A percentile compares a stretch with the other conserved stretches of the same genome.
Evolutionary conservation across 1,139 yeast species (phyloP).

Genomic region (Candida smagusa): DNA sequence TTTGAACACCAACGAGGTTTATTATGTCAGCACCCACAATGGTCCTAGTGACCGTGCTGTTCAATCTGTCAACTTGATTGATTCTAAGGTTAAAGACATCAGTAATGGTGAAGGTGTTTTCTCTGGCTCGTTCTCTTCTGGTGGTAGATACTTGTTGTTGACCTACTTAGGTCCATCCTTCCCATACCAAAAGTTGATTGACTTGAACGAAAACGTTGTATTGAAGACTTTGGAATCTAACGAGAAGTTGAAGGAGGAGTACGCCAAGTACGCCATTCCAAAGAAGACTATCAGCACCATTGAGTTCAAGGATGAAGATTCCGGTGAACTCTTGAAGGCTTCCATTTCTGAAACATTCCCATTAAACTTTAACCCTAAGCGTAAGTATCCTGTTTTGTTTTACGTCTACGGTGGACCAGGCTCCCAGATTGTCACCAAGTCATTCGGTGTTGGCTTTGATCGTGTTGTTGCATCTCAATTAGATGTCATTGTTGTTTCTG

Average conservation of each 20-base stretch:
- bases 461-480: conserved; percentile 66
- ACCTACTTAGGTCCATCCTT: conserved; percentile 63
- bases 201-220: conserved; percentile 37
- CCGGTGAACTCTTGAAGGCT: conserved; percentile 39
- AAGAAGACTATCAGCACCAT: conserved; percentile 41
- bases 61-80: conserved; percentile 42
- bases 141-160: conserved; percentile 58
- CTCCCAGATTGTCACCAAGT: conserved; percentile 60
- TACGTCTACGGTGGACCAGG: conserved; percentile 85
- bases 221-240: conserved; percentile 49
- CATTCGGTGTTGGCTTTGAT: conserved; percentile 55
- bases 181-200: conserved; percentile 65
- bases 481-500: conserved; percentile 71
- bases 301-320: conserved; percentile 46
- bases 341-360: conserved; percentile 67
- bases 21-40: conserved; percentile 47
- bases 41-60: conserved; percentile 54
- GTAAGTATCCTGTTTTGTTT: conserved; percentile 66
- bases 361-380: conserved; percentile 50
- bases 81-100: conserved; percentile 42
- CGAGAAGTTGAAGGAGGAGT: conserved; percentile 30
- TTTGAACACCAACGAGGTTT: conserved; percentile 37
- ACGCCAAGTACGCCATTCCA: conserved; percentile 50
- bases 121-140: conserved; percentile 64
- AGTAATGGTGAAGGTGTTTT: conserved; percentile 71